A percentile compares a stretch with the other conserved stretches of the same genome.
Conservation (phyloP, 2,329 filamentous ascomycete species). For the Sporothrix variecibatus region DNA sequence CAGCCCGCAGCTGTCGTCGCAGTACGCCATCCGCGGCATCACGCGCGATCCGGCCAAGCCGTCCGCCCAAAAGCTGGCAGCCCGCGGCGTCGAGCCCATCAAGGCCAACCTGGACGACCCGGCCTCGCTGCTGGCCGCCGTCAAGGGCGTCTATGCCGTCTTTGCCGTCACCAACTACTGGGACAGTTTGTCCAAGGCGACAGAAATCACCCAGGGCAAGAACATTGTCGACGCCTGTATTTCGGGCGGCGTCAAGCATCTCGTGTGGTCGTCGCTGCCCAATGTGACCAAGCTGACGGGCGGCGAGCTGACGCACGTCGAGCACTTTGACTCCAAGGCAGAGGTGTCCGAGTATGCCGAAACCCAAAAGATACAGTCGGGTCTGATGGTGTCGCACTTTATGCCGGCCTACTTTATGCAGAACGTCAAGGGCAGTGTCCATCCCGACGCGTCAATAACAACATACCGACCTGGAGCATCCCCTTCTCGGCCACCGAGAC, state of each 20-base stretch:
- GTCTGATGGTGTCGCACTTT: constrained; percentile 47
- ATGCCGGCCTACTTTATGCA: constrained; percentile 57
- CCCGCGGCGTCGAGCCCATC: constrained; percentile 51
- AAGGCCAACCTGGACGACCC: constrained; percentile 54
- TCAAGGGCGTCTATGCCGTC: constrained; percentile 51
- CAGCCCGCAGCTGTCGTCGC: constrained; percentile 30
- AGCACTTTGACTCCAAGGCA: constrained; percentile 61
- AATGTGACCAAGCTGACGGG: constrained; percentile 45
- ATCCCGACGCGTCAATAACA: constrained; percentile 34
- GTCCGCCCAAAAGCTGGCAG: constrained; percentile 43
- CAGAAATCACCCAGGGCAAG: constrained; percentile 50
- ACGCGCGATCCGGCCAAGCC: constrained; percentile 48
- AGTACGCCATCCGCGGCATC: constrained; percentile 46
- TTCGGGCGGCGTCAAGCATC: constrained; percentile 34
- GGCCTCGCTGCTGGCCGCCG: constrained; percentile 45
- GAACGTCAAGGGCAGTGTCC: constrained; percentile 45
- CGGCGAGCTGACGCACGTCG: constrained; percentile 45
- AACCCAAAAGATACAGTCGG: constrained; percentile 44
- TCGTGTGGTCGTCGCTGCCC: constrained; percentile 44
- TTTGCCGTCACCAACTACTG: constrained; percentile 52
- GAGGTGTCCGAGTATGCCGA: constrained; percentile 57
- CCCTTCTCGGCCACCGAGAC: constrained; percentile 36
- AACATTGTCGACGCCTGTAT: constrained; percentile 50
- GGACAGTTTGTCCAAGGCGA: constrained; percentile 39
- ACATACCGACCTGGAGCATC: constrained; percentile 38